Evolutionary conservation across 371 early-diverging fungal species (phyloP).

Genomic region (Saksenaea vasiformis): DNA sequence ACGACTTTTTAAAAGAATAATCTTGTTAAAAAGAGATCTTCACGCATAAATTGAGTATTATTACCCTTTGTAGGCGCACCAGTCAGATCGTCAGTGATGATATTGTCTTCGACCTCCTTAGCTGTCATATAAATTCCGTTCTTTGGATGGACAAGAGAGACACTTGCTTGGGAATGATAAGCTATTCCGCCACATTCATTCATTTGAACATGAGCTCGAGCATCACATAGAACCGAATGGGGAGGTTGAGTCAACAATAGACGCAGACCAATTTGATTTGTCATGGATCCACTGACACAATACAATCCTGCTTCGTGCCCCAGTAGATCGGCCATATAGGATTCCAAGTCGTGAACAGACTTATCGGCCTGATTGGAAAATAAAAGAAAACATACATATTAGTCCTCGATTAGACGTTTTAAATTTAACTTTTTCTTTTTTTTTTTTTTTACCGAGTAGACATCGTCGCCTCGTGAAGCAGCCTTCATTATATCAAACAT

Average conservation of each 20-base stretch:
- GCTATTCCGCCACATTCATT: conserved; percentile 85
- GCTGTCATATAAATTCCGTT: conserved; percentile 64
- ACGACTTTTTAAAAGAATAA: conserved; percentile 41
- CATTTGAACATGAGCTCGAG: conserved; percentile 75
- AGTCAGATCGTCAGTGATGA: conserved; percentile 22
- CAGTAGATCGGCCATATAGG: conserved; percentile 63
- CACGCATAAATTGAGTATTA: not conserved
- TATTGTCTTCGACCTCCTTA: conserved; percentile 51
- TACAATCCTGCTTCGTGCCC: conserved; percentile 83
- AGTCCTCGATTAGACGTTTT: not conserved
- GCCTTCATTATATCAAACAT: conserved; percentile 78
- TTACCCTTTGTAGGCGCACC: conserved; percentile 29
- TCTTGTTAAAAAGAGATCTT: not conserved
- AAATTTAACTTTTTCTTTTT: not conserved
- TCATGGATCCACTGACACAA: conserved; percentile 80
- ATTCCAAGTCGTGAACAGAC: conserved; percentile 62
- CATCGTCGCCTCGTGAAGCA: conserved; percentile 82
- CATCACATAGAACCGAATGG: conserved; percentile 75
- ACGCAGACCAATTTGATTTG: conserved; percentile 88
- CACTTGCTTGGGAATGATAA: conserved; percentile 74
- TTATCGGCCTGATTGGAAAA: conserved; percentile 10
- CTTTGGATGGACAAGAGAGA: conserved; percentile 65
- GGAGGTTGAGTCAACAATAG: conserved; percentile 76
- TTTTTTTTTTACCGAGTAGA: conserved; percentile 57
- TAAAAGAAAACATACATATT: not conserved